phyloP scores from a whole-genome alignment of 176 grass and related monocot species.

The Juncus effusus region DNA sequence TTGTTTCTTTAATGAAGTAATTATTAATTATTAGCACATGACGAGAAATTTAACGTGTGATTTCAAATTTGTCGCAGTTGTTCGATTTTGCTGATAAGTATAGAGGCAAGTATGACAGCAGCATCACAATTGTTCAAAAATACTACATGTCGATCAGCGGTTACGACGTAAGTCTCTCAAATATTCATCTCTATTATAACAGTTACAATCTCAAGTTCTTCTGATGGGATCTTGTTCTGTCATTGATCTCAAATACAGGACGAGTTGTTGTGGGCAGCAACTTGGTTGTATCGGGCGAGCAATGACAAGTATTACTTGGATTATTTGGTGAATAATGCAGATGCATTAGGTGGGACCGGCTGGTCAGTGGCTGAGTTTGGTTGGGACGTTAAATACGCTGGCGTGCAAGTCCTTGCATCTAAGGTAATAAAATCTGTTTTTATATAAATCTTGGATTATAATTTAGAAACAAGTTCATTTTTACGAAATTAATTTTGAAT shows the following conservation, averaged over 20 bases:
- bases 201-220: not conserved
- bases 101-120: slow-evolving; percentile 72
- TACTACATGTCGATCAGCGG: slow-evolving; percentile 68
- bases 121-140: slow-evolving; percentile 49
- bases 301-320: slow-evolving; percentile 54
- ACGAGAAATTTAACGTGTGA: not conserved
- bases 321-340: slow-evolving; percentile 63
- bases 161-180: slow-evolving; percentile 40
- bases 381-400: slow-evolving; percentile 90
- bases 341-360: slow-evolving; percentile 66
- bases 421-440: slow-evolving; percentile 20
- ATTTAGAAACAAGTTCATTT: not conserved
- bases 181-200: not conserved
- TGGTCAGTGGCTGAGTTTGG: slow-evolving; percentile 64
- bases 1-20: too few species aligned
- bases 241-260: slow-evolving; percentile 33
- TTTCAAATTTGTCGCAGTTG: slow-evolving; percentile 38
- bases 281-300: slow-evolving; percentile 65
- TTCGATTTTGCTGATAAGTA: slow-evolving; percentile 88
- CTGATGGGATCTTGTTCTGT: not conserved
- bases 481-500: not conserved
- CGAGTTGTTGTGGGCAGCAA: slow-evolving; percentile 87
- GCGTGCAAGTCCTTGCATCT: slow-evolving; percentile 66
- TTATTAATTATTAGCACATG: not conserved
- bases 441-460: too few species aligned